A percentile compares a stretch with the other conserved stretches of the same genome.
phyloP scores from a whole-genome alignment of 306 rosid species.

The Elaeagnus macrophylla region DNA sequence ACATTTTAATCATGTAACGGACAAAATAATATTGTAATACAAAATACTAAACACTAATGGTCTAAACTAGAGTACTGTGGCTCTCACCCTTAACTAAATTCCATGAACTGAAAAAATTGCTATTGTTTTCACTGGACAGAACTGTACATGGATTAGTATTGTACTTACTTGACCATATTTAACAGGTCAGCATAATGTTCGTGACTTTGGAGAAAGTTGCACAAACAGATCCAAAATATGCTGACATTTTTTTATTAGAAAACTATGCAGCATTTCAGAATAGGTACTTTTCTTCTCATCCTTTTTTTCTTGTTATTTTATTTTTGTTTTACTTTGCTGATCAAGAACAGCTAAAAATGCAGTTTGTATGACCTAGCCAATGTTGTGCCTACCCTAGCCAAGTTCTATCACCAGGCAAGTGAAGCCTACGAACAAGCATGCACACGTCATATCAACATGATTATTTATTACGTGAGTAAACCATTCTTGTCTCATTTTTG shows the following conservation, averaged over 20 bases:
- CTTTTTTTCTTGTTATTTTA: conserved; percentile 10
- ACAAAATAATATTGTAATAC: no score
- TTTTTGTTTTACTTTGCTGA: conserved; percentile 18
- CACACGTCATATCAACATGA: conserved; percentile 80
- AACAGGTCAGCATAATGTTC: conserved; percentile 94
- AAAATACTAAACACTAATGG: no score
- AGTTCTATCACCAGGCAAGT: conserved; percentile 98
- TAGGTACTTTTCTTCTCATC: conserved; percentile 43
- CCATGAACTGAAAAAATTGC: background rate
- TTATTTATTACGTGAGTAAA: conserved; percentile 71
- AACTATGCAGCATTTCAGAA: conserved; percentile 97
- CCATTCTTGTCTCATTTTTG: conserved; percentile 7
- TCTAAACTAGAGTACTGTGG: no score
- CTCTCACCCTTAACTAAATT: no score
- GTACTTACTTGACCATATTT: conserved; percentile 11
- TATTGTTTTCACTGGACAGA: background rate
- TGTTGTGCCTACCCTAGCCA: conserved; percentile 93
- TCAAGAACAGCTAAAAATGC: conserved; percentile 15
- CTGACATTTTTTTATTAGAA: conserved; percentile 82
- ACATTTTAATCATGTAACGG: no score
- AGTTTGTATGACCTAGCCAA: conserved; percentile 97
- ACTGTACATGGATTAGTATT: background rate
- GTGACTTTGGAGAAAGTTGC: conserved; percentile 82
- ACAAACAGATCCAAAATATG: conserved; percentile 78
- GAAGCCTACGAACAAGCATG: conserved; percentile 96